A percentile compares a stretch with the other conserved stretches of the same genome.
Evolutionary conservation across 768 basidiomycete genomes (phyloP).

Genomic region (Boletus bicolor): DNA sequence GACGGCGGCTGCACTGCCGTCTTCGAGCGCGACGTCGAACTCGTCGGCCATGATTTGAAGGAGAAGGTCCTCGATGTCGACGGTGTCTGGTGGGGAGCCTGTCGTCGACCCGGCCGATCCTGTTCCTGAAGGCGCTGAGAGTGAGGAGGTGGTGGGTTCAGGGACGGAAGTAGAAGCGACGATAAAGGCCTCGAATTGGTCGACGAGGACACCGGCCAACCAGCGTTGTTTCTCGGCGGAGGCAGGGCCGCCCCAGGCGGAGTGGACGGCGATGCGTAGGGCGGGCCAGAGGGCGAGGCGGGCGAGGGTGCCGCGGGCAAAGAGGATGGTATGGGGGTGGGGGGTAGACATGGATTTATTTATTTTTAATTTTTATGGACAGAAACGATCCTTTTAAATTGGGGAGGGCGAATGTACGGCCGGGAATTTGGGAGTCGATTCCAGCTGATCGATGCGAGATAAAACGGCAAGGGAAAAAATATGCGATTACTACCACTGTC

Average conservation of each 20-base stretch:
- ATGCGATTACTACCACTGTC: too few relatives aligned
- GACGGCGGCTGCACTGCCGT: slow-evolving; percentile 74
- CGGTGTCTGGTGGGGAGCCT: slow-evolving; percentile 47
- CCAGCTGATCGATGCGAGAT: not conserved
- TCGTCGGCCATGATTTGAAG: slow-evolving; percentile 85
- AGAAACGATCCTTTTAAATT: not conserved
- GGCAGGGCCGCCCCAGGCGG: slow-evolving; percentile 83
- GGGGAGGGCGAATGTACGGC: not conserved
- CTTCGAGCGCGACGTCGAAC: slow-evolving; percentile 81
- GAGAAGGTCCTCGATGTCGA: slow-evolving; percentile 79
- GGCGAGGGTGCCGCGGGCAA: slow-evolving; percentile 84
- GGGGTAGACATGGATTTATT: slow-evolving; percentile 26
- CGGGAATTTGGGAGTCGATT: too few relatives aligned
- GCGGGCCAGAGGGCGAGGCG: slow-evolving; percentile 83
- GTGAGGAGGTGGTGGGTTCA: not conserved
- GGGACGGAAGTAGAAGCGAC: slow-evolving; percentile 22
- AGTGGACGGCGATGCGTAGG: slow-evolving; percentile 79
- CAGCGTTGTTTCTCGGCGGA: slow-evolving; percentile 74
- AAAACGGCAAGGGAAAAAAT: too few relatives aligned
- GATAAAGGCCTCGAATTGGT: slow-evolving; percentile 65
- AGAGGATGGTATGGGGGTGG: slow-evolving; percentile 55
- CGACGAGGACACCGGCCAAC: slow-evolving; percentile 78
- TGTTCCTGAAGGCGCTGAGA: not conserved
- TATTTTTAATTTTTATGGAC: not conserved
- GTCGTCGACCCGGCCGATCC: not conserved